Evolutionary conservation across 495 filamentous ascomycete genomes (phyloP), one percentile per base, ranked within the genome.

Genomic region (Neurospora sp.): DNA sequence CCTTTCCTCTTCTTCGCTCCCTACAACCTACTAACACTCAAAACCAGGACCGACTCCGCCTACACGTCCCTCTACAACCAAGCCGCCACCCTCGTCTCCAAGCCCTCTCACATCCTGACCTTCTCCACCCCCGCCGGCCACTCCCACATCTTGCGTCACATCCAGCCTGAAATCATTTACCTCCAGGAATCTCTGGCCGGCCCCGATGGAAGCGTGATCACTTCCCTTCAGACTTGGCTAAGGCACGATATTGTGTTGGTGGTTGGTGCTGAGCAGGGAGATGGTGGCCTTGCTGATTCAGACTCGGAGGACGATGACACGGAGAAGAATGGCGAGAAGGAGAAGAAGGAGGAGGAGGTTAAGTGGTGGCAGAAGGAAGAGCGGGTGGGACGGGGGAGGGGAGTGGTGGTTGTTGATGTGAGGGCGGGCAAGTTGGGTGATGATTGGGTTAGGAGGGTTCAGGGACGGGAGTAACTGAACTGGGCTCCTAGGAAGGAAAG

Each of bases 241-340:
- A 86, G 92, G 39, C 92, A 94, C 77, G 90, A 93, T 62, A 86
- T 97, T 38, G 88, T 97, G 37, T 80, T 89, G 69, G 92, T 97
- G 3, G 92, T 97, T 27, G 94, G 93, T 8, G 92, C 92, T 71
- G 93, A 94, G 73, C 90, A 90, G 74, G 94, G 92, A 20, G 89
- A 92, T 39, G 93, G 93, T 35, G 94, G 93, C 1, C 85, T 98
- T 44, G 92, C 94, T 2, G 94, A 98, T 79, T 97, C 93, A 73
- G 94, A 97, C 73, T 94, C 94, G 40, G 94, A 97, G 79, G 54
- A 62, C 12, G 54, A 62, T 4, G 54, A 62, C 6, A 82, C 84
- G 0, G 88, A 90, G 76, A 79, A 79, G 71, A 80, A 85, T 1
- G 86, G 89, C 71, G 84, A 85, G 73, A 62, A 62, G 54, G 54